Evolutionary conservation across 306 rosid genomes (phyloP).

Genomic region (Alnus glutinosa): DNA sequence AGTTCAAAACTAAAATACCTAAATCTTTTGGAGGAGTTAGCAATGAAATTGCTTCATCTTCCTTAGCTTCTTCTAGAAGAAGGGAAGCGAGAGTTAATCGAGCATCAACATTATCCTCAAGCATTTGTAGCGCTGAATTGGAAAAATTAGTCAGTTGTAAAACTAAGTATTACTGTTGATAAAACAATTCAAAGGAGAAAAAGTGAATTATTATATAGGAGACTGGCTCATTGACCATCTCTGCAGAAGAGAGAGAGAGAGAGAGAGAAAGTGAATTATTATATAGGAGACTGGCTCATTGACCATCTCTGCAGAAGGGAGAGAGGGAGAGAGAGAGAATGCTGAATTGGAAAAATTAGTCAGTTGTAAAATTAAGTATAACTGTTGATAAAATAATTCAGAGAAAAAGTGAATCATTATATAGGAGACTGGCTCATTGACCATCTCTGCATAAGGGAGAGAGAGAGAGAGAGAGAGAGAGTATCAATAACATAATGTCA

Average conservation of each 20-base stretch:
- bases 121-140: slow-evolving; percentile 62
- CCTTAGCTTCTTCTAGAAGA: slow-evolving; percentile 77
- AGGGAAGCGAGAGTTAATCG: slow-evolving; percentile 80
- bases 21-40: slow-evolving; percentile 62
- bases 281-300: background rate
- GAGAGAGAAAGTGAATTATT: background rate
- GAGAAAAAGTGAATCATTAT: background rate
- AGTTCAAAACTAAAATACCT: slow-evolving; percentile 40
- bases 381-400: background rate
- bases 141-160: slow-evolving; percentile 28
- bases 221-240: background rate
- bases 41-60: slow-evolving; percentile 75
- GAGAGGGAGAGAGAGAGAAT: too few relatives aligned
- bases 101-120: slow-evolving; percentile 63
- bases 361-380: slow-evolving; percentile 7
- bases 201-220: background rate
- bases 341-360: slow-evolving; percentile 50
- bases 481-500: background rate
- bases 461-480: background rate
- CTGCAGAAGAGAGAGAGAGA: too few relatives aligned
- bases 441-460: background rate
- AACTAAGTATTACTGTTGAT: background rate
- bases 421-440: background rate
- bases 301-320: background rate
- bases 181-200: background rate